These are phyloP conservation scores for Solanum pinnatisectum DNA, from an alignment of 257 asterid genomes.

Conservation along the genomic window DNA sequence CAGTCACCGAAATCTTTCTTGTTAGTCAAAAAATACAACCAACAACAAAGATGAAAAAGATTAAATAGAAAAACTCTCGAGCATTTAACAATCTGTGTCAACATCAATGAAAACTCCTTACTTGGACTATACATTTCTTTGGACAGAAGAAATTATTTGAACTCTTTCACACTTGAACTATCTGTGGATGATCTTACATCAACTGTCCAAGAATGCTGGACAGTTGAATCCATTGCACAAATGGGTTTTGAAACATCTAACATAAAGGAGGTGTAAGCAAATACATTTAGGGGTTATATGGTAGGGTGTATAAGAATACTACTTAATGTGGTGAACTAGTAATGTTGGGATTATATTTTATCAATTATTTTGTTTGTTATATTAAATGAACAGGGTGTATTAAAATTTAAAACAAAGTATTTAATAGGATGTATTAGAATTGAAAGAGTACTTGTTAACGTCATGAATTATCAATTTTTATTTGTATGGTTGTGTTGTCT, in stretches of 20 bases:
- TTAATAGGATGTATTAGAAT: background rate
- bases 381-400: background rate
- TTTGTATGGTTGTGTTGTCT: background rate
- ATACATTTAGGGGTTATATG: background rate
- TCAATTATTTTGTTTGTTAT: background rate
- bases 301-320: background rate
- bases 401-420: background rate
- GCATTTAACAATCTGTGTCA: background rate
- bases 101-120: background rate
- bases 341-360: background rate
- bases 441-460: background rate
- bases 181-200: background rate
- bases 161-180: background rate
- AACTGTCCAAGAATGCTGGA: background rate
- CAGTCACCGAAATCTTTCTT: background rate
- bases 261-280: background rate
- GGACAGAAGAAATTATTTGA: background rate
- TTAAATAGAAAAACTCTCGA: background rate
- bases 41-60: background rate
- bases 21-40: background rate
- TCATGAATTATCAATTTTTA: background rate
- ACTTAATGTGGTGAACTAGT: background rate
- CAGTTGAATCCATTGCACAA: background rate
- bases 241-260: background rate
- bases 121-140: background rate